Conservation (phyloP, 352 stramenopile genomes). For the Globisporangium okanoganense region DNA sequence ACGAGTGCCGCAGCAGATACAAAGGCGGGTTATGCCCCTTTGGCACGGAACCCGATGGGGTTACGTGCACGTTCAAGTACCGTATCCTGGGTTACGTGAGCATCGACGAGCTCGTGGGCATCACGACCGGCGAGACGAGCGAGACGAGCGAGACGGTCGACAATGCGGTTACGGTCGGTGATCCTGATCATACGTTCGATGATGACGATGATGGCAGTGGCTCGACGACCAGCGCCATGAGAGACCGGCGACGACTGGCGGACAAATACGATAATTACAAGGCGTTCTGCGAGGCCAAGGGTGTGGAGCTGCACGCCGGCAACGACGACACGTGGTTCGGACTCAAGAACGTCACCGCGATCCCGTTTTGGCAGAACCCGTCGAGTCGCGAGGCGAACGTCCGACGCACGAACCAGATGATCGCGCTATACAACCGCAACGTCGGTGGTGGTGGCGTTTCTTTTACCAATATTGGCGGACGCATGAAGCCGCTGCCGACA, state of each 20-base stretch:
- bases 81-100: conserved; percentile 52
- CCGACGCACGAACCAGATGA: conserved; percentile 43
- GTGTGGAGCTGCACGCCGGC: conserved; percentile 52
- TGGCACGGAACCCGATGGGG: conserved; percentile 48
- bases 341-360: conserved; percentile 39
- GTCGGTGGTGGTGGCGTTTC: conserved; percentile 9
- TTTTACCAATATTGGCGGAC: conserved; percentile 6
- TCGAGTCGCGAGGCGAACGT: conserved; percentile 49
- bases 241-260: neutral
- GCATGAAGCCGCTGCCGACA: conserved; percentile 43
- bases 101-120: conserved; percentile 73
- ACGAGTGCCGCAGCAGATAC: conserved; percentile 29
- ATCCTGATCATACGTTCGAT: neutral
- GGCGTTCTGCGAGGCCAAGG: conserved; percentile 40
- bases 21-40: conserved; percentile 54
- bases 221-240: neutral
- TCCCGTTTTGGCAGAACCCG: conserved; percentile 58
- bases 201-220: neutral
- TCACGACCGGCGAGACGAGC: conserved; percentile 31
- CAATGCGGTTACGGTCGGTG: neutral
- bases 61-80: conserved; percentile 72
- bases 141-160: conserved; percentile 1
- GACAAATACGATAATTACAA: conserved; percentile 33
- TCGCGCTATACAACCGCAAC: conserved; percentile 47
- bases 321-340: conserved; percentile 47